Percentiles rank a stretch among this genome's conserved stretches.
These are phyloP conservation scores for Eragrostis curvula DNA, from an alignment of 176 grass and related monocot genomes.

Conservation along the genomic window DNA sequence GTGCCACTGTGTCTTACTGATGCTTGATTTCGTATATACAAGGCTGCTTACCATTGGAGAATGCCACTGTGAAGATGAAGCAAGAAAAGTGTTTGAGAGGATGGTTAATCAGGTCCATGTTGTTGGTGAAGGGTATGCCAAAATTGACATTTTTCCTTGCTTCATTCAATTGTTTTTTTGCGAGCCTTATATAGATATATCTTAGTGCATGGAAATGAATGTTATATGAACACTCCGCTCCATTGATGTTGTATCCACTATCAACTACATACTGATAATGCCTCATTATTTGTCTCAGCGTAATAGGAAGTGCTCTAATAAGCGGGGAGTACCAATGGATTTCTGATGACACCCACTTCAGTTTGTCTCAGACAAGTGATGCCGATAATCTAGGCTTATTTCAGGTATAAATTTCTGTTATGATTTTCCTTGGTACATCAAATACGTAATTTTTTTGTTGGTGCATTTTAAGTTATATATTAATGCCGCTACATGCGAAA, in stretches of 20 bases:
- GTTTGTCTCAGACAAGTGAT: slow-evolving; percentile 47
- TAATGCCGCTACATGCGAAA: background rate
- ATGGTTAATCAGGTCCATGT: slow-evolving; percentile 90
- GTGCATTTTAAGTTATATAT: slow-evolving; percentile 16
- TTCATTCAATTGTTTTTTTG: slow-evolving; percentile 33
- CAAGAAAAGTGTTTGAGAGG: slow-evolving; percentile 56
- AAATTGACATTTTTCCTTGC: slow-evolving; percentile 26
- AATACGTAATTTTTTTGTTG: background rate
- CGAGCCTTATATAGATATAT: slow-evolving; percentile 2
- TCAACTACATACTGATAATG: slow-evolving; percentile 8
- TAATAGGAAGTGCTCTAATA: slow-evolving; percentile 71
- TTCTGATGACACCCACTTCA: slow-evolving; percentile 53
- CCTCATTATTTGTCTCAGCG: slow-evolving; percentile 51
- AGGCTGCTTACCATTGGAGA: slow-evolving; percentile 88
- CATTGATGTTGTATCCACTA: slow-evolving; percentile 15
- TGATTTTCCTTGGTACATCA: slow-evolving; percentile 1
- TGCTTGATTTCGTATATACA: slow-evolving; percentile 37
- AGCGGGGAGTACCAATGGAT: slow-evolving; percentile 68
- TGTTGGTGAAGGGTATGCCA: slow-evolving; percentile 88
- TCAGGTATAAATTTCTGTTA: slow-evolving; percentile 57
- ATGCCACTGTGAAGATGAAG: slow-evolving; percentile 83
- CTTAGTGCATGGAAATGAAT: background rate
- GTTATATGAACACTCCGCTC: slow-evolving; percentile 1
- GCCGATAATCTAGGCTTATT: slow-evolving; percentile 57
- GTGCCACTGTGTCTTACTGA: slow-evolving; percentile 1